phyloP scores from a whole-genome alignment of 1,139 yeast species.

The Geotrichum europaeum region DNA sequence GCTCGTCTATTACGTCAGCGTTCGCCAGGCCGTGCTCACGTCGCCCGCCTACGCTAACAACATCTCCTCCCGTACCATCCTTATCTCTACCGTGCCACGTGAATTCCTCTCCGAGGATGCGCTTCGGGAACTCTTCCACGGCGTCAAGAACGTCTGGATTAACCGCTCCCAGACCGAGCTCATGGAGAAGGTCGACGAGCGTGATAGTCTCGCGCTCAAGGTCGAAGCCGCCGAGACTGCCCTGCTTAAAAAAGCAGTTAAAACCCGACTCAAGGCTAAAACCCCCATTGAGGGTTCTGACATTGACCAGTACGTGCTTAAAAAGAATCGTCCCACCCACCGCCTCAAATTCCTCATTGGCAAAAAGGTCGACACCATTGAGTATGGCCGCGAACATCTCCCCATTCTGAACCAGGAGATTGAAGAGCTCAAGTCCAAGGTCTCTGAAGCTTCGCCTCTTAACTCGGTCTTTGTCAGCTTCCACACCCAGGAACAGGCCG shows the following conservation, averaged over 20 bases:
- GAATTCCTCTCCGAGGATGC: constrained; percentile 57
- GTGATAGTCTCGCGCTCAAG: constrained; percentile 55
- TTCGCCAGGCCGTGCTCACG: constrained; percentile 74
- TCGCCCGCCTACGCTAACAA: constrained; percentile 72
- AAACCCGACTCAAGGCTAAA: constrained; percentile 54
- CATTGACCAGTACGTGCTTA: constrained; percentile 62
- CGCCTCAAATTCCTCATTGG: constrained; percentile 63
- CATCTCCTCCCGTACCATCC: constrained; percentile 69
- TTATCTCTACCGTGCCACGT: constrained; percentile 76
- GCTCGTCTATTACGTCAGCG: constrained; percentile 67
- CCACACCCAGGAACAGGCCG: constrained; percentile 80
- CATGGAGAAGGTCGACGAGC: constrained; percentile 50
- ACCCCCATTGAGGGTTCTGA: constrained; percentile 42
- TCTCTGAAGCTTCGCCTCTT: constrained; percentile 39
- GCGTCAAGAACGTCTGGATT: constrained; percentile 66
- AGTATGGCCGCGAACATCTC: constrained; percentile 59
- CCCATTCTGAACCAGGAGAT: constrained; percentile 66
- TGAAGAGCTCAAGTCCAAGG: constrained; percentile 38
- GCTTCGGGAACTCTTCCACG: constrained; percentile 55
- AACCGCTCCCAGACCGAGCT: constrained; percentile 62
- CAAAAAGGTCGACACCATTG: constrained; percentile 77
- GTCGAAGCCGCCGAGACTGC: constrained; percentile 70
- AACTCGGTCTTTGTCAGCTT: constrained; percentile 80
- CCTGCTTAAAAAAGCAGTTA: constrained; percentile 55
- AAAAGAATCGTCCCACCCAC: constrained; percentile 69